Evolutionary conservation across 306 rosid species (phyloP).

Genomic region (Trifolium subterraneum): DNA sequence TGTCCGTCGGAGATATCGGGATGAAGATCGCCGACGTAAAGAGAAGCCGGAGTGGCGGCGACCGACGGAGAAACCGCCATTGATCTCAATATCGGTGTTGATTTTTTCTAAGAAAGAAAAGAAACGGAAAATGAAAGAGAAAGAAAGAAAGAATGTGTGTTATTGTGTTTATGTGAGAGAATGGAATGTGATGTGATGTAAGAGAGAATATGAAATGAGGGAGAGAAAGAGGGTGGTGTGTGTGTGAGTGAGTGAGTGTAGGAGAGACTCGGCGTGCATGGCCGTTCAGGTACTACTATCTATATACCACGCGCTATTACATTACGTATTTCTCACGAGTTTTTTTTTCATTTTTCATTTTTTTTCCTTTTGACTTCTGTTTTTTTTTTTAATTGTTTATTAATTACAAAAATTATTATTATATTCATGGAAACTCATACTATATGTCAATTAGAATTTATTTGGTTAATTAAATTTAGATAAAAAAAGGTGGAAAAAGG

Average conservation of each 20-base stretch:
- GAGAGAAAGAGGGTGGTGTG: slow-evolving; percentile 34
- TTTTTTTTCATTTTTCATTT: no score
- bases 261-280: slow-evolving; percentile 68
- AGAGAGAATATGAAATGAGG: slow-evolving; percentile 21
- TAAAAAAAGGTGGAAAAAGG: no score
- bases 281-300: slow-evolving; percentile 52
- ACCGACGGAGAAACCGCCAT: slow-evolving; percentile 69
- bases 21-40: slow-evolving; percentile 88
- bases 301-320: slow-evolving; percentile 35
- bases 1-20: slow-evolving; percentile 60
- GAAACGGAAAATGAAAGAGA: not conserved
- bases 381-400: no score
- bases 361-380: no score
- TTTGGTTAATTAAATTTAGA: no score
- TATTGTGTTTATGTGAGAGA: not conserved
- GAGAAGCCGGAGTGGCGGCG: slow-evolving; percentile 52
- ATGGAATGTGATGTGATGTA: slow-evolving; percentile 42
- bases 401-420: no score
- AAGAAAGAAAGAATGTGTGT: not conserved
- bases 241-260: slow-evolving; percentile 43
- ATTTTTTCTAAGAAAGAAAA: not conserved
- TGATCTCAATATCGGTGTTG: not conserved
- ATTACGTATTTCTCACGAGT: slow-evolving; percentile 39
- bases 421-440: no score
- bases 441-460: no score